Base-by-base conservation (phyloP, 257 asterid species). In the Salvia miltiorrhiza region DNA sequence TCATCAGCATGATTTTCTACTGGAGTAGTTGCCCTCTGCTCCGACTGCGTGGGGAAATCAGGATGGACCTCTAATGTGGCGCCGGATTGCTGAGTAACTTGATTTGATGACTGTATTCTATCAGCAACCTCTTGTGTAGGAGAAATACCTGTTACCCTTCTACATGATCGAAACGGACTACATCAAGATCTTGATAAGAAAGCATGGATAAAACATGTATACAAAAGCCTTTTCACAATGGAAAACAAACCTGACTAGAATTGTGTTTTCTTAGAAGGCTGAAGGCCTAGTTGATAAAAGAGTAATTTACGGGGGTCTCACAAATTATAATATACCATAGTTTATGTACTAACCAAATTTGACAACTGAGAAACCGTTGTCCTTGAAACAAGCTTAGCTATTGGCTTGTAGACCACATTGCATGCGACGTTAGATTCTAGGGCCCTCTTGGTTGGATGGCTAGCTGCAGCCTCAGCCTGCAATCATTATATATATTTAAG, bases 311-410 rank as follows among this genome's bases (percentile, higher is more conserved):
- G 13, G n/a, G 14, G 17, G 65, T 62, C 30, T 68, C 17, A 37
- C 9, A 37, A 1, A 37, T 9, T 3, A 19, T 19, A 39, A 63
- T 45, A 30, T 2, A 8, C 12, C 57, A n/a, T 16, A 7, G 20
- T 54, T n/a, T 4, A 9, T 3, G 6, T 40, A 79, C 96, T 75
- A 30, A 90, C 97, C 92, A 81, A 69, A 76, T 90, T 86, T 17
- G 84, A 88, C 83, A 90, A 74, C 74, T 78, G 78, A 73, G 98
- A 70, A 67, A 83, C 76, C 14, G 88, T 73, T 52, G 74, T 72
- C 84, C 74, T 84, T 1, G 97, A 84, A 53, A 80, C 95, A 16
- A 82, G 86, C 86, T 78, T 93, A 35, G 98, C 92, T 69, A 76
- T 69, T 32, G 98, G 98, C 72, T 78, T 93, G 82, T 80, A 85